Evolutionary conservation across 2,329 filamentous ascomycete genomes (phyloP), one percentile per base, ranked within the genome.

Genomic region (Sclerotinia sclerotiorum): DNA sequence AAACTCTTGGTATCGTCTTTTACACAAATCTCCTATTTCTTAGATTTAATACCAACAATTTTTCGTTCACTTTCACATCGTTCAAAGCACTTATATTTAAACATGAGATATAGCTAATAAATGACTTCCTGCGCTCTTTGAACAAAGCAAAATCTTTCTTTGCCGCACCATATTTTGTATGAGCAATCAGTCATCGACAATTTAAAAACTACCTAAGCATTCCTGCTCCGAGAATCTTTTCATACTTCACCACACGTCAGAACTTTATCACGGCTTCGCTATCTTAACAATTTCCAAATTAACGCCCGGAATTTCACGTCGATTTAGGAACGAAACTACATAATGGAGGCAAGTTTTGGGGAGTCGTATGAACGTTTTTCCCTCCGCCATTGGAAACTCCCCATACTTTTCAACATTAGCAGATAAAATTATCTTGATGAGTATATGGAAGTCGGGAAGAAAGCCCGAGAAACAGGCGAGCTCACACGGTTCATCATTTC

Each of bases 391-490:
- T 29, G 11, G 27, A 32, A 8, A 13, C 11, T n/a, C 35, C 51
- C 51, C 10, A 44, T 29, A 3, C 2, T n/a, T 35, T 15, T 19
- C 10, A 32, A 13, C 13, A 3, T 6, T 3, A 49, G 13, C 6
- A 24, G 24, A 32, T 27, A 24, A 21, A 35, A 54, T n/a, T 54
- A 67, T 17, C 5, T 61, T 2, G 55, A 67, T 15, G 65, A 67
- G 44, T 67, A 48, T 11, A 67, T 67, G 56, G 24, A 67, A 62
- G 24, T 67, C 24, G 56, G 32, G 8, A 62, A 67, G 35, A 61
- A 54, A 54, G 56, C 46, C 19, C 24, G 3, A 13, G 7, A 52
- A 15, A 61, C 46, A 15, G 56, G 65, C 1, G 11, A n/a, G 7
- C 56, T 67, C 19, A 67, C 46, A 44, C 44, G 35, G 8, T 67